Evolutionary conservation across 495 filamentous ascomycete genomes (phyloP), one percentile per base, ranked within the genome.

Genomic region (Lophium mytilinum): DNA sequence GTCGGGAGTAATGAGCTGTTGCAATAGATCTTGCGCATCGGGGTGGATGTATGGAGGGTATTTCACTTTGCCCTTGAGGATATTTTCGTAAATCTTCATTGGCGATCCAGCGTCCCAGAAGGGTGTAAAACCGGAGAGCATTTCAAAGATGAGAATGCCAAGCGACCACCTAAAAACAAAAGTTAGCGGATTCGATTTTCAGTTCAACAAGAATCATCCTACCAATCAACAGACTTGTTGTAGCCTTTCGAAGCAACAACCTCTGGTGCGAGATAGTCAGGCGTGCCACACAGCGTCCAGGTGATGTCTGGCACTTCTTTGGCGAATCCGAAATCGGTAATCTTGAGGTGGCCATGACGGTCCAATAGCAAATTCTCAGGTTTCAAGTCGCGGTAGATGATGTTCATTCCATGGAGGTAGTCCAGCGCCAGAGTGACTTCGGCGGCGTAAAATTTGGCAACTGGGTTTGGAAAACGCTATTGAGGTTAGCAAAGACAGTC

Each of bases 11-110:
- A 98, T 97, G 59, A 98, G 78, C 65, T 89, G 85, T 60, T 91
- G 83, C 1, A 98, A 83, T 53, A 98, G 78, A 71, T 96, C 84
- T 66, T 95, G 89, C 1, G 92, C 93, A 69, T 97, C 94, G 7
- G 87, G 85, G 68, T 96, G 86, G 66, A 98, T 87, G 67, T 96
- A 97, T 19, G 88, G 84, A 53, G 93, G 93, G 67, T 95, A 98
- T 75, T 95, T 97, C 68, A 97, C 84, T 64, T 83, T 84, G 46
- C 92, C 93, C 55, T 86, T 87, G 52, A 97, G 77, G 64, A 98
- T 97, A 69, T 98, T 98, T 76, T 97, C 92, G 71, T 98, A 98
- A 63, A 98, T 98, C 74, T 95, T 96, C 79, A 97, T 95, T 1
- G 93, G 90, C 5, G 88, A 95, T 36, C 92, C 93, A 55, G 87